Evolutionary conservation across 1,284 basidiomycete species (phyloP), one percentile per base, ranked within the genome.

Genomic region (Cutaneotrichosporon sp.): DNA sequence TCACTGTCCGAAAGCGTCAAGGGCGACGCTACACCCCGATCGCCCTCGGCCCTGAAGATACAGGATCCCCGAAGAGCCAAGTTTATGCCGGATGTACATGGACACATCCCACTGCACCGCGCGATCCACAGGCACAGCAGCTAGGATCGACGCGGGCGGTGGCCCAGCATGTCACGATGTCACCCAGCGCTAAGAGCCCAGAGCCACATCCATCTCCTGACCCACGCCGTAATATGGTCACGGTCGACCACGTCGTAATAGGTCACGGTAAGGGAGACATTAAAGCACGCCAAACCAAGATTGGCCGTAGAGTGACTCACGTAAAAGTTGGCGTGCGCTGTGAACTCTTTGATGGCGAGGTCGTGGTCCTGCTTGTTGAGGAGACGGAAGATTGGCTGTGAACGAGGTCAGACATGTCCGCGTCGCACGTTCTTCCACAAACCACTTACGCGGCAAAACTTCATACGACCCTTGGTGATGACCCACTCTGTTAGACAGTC

Each of bases 301-400:
- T 30, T 30, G 26, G 26, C 26, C 26, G 26, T 10, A 30, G 10
- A 15, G 40, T 4, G 1, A 65, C 70, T 66, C 60, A 72, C 70
- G 60, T 76, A 80, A 66, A 80, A 80, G n/a, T 58, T 62, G 26
- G 67, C 70, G 62, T 79, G 75, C 41, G 72, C 72, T 49, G 62
- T 51, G 66, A 80, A 80, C 4, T 77, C 78, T 66, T 75, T 72
- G 45, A 66, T 68, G 8, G 79, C 79, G 34, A 79, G 59, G 17
- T 76, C 74, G 2, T 76, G 76, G 23, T 70, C 68, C 43, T 79
- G 76, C 53, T 73, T 68, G 66, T 71, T 70, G 36, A 80, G 58
- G 12, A 77, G 68, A 18, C 76, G 63, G 67, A 73, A 80, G 52
- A 77, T 67, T 52, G 75, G 64, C 74, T 64, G 36, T n/a, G n/a